Base-by-base conservation (phyloP, 441 rosid species). In the Adansonia rubrostipa region DNA sequence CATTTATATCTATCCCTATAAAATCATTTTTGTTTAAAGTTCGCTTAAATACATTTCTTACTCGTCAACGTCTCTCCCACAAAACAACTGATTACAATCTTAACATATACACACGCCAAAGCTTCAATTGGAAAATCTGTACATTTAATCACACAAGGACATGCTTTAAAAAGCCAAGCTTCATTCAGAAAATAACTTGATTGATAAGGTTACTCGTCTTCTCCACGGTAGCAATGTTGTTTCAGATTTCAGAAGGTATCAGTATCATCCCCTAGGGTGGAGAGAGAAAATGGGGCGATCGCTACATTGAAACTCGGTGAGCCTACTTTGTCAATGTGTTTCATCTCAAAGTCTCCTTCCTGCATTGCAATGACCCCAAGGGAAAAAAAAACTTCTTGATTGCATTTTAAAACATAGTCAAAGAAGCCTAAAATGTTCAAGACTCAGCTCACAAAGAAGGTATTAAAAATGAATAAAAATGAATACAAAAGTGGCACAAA, bases 281-380 rank as follows among this genome's bases (percentile, higher is more conserved):
- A 85, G 51, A 92, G 90, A 13, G 89, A 86, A 83, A 90, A 92
- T 5, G 42, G 74, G 78, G 94, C 92, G 13, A 92, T 88, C 9
- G 85, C 88, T 70, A 85, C 92, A 5, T 89, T 90, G 87, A 90
- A 92, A 20, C 86, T 85, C 13, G 73, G 83, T 17, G 92, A 83
- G 54, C 86, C 88, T 24, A 85, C 83, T 66, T 10, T 79, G 80
- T 90, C 96, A 0, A 89, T 84, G 78, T 90, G 92, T 77, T 90
- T 92, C 96, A 92, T 90, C 87, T 92, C 94, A 51, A 90, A 90
- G 66, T 92, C 94, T 3, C 96, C 93, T 86, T 92, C 94, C 97
- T 90, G 89, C 83, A 79, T 53, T 57, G 50, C 56, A 54, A 66
- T 10, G 60, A 50, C 63, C 69, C 45, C 51, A 53, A 15, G 73